These are phyloP conservation scores for Colletotrichum spaethianum DNA, from an alignment of 2,329 filamentous ascomycete genomes.

Conservation along the genomic window DNA sequence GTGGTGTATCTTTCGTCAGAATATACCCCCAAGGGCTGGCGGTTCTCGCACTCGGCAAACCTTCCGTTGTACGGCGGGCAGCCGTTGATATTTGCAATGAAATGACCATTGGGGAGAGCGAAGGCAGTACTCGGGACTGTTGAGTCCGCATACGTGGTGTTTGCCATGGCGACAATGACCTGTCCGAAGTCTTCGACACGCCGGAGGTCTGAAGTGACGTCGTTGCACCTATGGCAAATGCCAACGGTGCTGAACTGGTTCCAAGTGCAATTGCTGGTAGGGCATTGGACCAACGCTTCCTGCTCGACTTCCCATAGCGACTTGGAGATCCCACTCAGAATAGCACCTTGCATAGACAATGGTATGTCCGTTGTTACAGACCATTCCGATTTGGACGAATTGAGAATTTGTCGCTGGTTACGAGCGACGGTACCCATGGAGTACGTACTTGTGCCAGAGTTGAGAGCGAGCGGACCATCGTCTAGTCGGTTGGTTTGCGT, in stretches of 20 bases:
- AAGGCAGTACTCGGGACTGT: background rate
- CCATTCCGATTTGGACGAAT: background rate
- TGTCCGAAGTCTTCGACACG: conserved; percentile 11
- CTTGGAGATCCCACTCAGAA: conserved; percentile 28
- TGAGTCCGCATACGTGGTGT: background rate
- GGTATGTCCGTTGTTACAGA: background rate
- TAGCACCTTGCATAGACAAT: conserved; percentile 23
- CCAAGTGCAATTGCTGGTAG: conserved; percentile 42
- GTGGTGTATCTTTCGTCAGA: background rate
- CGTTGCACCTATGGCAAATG: conserved; percentile 42
- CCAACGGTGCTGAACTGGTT: conserved; percentile 40
- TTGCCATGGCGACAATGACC: background rate
- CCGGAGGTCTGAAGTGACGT: conserved; percentile 40
- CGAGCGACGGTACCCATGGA: background rate
- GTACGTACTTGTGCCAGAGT: background rate
- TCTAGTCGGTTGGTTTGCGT: background rate
- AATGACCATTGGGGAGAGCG: conserved; percentile 20
- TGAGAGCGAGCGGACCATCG: background rate
- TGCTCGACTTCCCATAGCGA: conserved; percentile 22
- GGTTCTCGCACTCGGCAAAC: conserved; percentile 1
- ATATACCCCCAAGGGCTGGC: background rate
- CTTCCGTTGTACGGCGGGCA: background rate
- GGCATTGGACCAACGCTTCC: conserved; percentile 36
- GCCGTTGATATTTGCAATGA: conserved; percentile 25
- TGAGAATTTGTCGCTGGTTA: background rate